phyloP scores from a whole-genome alignment of 2,329 filamentous ascomycete genomes.

The Fusarium pseudograminearum region DNA sequence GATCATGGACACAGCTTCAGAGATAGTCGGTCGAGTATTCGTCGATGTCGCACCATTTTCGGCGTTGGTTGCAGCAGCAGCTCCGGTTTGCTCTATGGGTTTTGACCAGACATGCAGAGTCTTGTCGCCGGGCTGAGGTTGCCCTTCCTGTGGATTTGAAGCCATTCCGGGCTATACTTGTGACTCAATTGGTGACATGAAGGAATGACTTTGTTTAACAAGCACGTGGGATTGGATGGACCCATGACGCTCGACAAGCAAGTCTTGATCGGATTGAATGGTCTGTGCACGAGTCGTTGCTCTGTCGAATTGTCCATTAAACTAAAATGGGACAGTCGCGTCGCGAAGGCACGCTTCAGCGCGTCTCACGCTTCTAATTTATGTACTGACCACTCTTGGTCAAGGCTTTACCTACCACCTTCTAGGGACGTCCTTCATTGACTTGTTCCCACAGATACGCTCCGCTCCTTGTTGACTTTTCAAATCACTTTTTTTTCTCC shows the following conservation, averaged over 20 bases:
- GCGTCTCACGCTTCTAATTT: conserved; percentile 48
- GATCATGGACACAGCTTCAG: conserved; percentile 75
- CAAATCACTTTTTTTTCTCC: conserved; percentile 14
- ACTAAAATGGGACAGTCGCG: conserved; percentile 44
- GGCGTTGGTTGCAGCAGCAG: conserved; percentile 28
- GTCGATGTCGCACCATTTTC: conserved; percentile 38
- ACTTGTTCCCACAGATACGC: conserved; percentile 40
- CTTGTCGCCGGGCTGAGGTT: conserved; percentile 47
- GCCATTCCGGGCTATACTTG: conserved; percentile 54
- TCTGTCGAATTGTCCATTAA: conserved; percentile 51
- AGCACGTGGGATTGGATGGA: conserved; percentile 40
- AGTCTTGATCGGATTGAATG: conserved; percentile 32
- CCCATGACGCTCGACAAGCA: conserved; percentile 46
- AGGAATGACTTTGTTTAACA: conserved; percentile 32
- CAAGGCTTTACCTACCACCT: conserved; percentile 37
- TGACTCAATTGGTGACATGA: conserved; percentile 47
- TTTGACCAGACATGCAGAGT: conserved; percentile 55
- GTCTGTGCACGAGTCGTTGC: conserved; percentile 40
- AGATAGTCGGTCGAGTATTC: conserved; percentile 56
- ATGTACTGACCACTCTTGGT: conserved; percentile 42
- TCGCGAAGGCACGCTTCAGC: conserved; percentile 51
- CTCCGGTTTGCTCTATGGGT: conserved; percentile 48
- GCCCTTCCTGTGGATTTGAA: conserved; percentile 47
- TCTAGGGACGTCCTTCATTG: conserved; percentile 34
- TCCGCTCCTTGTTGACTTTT: conserved; percentile 43